phyloP scores from a whole-genome alignment of 208 protist genomes.

The Acanthamoeba sp. region DNA sequence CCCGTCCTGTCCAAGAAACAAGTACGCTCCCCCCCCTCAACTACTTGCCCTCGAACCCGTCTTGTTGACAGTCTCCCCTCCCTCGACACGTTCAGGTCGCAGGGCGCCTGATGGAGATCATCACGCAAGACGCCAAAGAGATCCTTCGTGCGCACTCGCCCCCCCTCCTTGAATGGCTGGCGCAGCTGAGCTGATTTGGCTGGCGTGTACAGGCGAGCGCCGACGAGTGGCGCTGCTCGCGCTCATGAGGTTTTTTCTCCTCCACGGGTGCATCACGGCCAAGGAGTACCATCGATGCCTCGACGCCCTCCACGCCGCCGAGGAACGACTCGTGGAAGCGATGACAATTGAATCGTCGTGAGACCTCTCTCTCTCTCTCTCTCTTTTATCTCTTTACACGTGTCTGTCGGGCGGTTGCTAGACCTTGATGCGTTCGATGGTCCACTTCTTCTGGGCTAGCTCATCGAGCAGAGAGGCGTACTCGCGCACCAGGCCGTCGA shows the following conservation, averaged over 20 bases:
- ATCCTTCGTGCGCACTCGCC: neutral
- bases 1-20: neutral
- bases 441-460: slow-evolving; percentile 34
- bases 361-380: too few relatives aligned
- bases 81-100: neutral
- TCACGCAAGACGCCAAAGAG: neutral
- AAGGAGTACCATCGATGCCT: neutral
- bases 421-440: neutral
- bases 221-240: neutral
- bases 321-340: neutral
- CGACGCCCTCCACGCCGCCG: neutral
- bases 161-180: too few relatives aligned
- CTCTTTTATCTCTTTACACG: too few relatives aligned
- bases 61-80: too few relatives aligned
- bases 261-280: neutral
- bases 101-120: neutral
- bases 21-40: too few relatives aligned
- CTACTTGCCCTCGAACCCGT: too few relatives aligned
- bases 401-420: neutral
- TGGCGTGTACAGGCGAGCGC: neutral
- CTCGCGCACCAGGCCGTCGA: slow-evolving; percentile 30
- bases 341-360: neutral
- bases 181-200: neutral
- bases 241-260: neutral
- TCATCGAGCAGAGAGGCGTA: slow-evolving; percentile 9